Evolutionary conservation across 202 grass and related monocot genomes (phyloP).

Genomic region (Musa balbisiana): DNA sequence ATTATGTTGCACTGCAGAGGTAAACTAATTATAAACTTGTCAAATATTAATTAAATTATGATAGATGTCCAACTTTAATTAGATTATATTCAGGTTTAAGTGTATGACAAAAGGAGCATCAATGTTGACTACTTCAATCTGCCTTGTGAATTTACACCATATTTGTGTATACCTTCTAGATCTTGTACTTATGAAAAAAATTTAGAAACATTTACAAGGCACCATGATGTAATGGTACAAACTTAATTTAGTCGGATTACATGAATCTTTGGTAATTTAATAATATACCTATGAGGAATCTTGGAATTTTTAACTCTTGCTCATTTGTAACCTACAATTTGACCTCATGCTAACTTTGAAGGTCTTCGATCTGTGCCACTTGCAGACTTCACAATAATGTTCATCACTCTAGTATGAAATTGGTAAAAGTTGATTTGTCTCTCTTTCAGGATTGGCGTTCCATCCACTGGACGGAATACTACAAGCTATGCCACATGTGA

Average conservation of each 20-base stretch:
- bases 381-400: background rate
- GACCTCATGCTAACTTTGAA: background rate
- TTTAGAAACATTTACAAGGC: background rate
- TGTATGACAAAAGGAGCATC: no score
- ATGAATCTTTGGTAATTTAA: background rate
- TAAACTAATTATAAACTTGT: no score
- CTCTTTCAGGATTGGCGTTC: conserved; percentile 61
- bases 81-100: no score
- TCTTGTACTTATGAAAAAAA: no score
- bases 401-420: background rate
- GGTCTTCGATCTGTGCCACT: background rate
- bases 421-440: background rate
- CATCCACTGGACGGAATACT: conserved; percentile 91
- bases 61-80: no score
- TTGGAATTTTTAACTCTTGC: background rate
- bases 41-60: no score
- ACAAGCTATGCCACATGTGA: conserved; percentile 68
- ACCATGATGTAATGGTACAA: background rate
- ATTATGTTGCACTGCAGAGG: no score
- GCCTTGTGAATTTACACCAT: no score
- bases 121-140: no score
- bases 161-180: no score
- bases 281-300: background rate
- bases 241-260: background rate
- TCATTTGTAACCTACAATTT: background rate